These are phyloP conservation scores for Moesziomyces aphidis DNA, from an alignment of 1,284 basidiomycete genomes.

Conservation along the genomic window DNA sequence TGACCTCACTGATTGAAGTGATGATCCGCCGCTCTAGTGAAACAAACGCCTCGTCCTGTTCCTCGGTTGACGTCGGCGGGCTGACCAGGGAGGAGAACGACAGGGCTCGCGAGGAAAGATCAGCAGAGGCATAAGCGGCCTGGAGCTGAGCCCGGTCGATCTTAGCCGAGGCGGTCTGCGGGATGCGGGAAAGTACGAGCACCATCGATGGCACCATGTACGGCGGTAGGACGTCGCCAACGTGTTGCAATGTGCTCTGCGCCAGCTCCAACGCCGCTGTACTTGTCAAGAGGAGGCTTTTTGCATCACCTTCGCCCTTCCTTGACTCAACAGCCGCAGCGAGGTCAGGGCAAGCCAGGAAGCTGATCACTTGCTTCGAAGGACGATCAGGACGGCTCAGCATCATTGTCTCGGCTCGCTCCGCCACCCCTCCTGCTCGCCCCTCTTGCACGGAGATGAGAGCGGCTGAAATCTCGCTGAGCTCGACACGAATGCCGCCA, in stretches of 20 bases:
- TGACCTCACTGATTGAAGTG: conserved; percentile 7
- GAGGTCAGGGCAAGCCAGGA: conserved; percentile 14
- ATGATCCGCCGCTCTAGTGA: conserved; percentile 3
- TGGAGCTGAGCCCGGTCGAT: conserved; percentile 16
- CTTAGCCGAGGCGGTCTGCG: conserved; percentile 25
- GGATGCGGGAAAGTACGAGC: conserved; percentile 11
- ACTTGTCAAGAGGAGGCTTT: conserved; percentile 2
- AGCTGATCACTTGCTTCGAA: conserved; percentile 16
- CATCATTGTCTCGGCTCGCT: conserved; percentile 18
- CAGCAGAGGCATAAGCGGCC: conserved; percentile 10
- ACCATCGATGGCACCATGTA: conserved; percentile 18
- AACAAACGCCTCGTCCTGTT: neutral
- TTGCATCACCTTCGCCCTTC: neutral
- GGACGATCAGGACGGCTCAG: conserved; percentile 16
- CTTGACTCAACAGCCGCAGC: neutral
- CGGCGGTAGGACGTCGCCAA: conserved; percentile 5
- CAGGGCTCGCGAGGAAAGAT: conserved; percentile 1
- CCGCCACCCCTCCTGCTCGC: neutral
- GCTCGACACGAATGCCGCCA: conserved; percentile 61
- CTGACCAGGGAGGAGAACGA: neutral
- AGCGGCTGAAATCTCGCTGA: conserved; percentile 48
- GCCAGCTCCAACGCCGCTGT: conserved; percentile 4
- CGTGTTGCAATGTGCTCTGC: conserved; percentile 1
- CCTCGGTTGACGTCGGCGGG: neutral
- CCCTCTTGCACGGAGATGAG: neutral